Conservation (phyloP, 345 rosid species). For the Geranium rotundifolium region DNA sequence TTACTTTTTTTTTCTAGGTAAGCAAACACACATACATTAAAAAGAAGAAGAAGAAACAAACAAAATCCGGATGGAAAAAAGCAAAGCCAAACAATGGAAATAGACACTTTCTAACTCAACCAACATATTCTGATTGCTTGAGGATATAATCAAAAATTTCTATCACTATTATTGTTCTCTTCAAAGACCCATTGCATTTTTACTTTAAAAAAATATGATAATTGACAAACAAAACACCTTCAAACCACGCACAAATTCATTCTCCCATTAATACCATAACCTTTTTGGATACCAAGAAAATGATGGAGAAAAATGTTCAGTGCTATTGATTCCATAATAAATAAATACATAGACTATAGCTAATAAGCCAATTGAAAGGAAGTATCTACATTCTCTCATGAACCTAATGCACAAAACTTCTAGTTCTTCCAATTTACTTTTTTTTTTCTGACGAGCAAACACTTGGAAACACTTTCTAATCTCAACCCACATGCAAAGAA, state of each 20-base stretch:
- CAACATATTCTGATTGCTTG: too few species aligned
- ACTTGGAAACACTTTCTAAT: not conserved
- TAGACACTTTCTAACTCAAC: too few species aligned
- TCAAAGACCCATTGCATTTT: too few species aligned
- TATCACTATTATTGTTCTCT: too few species aligned
- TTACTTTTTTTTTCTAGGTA: not conserved
- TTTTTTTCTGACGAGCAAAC: not conserved
- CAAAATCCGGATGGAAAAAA: not conserved
- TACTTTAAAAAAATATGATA: not conserved
- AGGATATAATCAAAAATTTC: too few species aligned
- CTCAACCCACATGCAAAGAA: not conserved
- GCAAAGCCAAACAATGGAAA: constrained; percentile 5
- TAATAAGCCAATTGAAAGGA: not conserved
- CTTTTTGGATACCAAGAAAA: not conserved
- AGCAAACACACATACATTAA: not conserved
- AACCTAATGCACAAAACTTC: not conserved
- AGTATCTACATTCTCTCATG: not conserved
- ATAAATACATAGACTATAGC: not conserved
- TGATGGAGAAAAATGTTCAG: not conserved
- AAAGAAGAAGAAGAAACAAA: not conserved
- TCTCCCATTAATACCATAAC: not conserved
- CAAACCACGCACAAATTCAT: not conserved
- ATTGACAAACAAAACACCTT: not conserved
- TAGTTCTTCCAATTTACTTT: not conserved
- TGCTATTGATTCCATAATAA: too few species aligned